phyloP scores from a whole-genome alignment of 108 stramenopile species.

The Tribonema minus region DNA sequence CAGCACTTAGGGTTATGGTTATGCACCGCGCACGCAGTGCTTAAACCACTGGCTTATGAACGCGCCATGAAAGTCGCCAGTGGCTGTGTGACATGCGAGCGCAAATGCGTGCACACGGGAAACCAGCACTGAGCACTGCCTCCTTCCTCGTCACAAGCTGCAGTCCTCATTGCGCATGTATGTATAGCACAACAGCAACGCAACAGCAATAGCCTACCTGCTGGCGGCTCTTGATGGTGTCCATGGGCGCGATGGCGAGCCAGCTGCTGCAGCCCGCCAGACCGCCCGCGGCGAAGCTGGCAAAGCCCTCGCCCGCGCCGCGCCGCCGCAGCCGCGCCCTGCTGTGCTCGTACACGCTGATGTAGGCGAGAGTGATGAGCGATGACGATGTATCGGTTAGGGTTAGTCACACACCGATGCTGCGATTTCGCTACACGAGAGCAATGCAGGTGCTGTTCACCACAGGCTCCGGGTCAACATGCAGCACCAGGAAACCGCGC shows the following conservation, averaged over 20 bases:
- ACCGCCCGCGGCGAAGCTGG: conserved; percentile 77
- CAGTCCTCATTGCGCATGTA: not conserved
- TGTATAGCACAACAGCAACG: not conserved
- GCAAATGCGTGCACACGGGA: not conserved
- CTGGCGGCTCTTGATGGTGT: conserved; percentile 74
- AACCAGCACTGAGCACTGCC: not conserved
- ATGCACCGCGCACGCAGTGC: too few relatives aligned
- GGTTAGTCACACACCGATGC: not conserved
- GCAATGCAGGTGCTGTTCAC: too few relatives aligned
- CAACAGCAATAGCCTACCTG: conserved; percentile 6
- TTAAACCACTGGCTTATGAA: not conserved
- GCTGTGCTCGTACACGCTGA: conserved; percentile 64
- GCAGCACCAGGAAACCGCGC: too few relatives aligned
- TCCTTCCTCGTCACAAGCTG: not conserved
- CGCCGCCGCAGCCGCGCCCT: conserved; percentile 29
- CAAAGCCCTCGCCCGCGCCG: conserved; percentile 11
- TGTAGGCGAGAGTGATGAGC: too few relatives aligned
- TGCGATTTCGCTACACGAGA: not conserved
- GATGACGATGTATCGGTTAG: too few relatives aligned
- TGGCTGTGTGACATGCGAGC: not conserved
- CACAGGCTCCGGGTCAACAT: too few relatives aligned
- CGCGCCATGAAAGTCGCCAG: not conserved
- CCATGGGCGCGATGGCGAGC: conserved; percentile 79
- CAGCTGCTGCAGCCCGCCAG: conserved; percentile 76
- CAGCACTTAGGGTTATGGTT: too few relatives aligned